Evolutionary conservation across 2,329 filamentous ascomycete genomes (phyloP), one percentile per base, ranked within the genome.

Genomic region (Harringtonia lauricola): DNA sequence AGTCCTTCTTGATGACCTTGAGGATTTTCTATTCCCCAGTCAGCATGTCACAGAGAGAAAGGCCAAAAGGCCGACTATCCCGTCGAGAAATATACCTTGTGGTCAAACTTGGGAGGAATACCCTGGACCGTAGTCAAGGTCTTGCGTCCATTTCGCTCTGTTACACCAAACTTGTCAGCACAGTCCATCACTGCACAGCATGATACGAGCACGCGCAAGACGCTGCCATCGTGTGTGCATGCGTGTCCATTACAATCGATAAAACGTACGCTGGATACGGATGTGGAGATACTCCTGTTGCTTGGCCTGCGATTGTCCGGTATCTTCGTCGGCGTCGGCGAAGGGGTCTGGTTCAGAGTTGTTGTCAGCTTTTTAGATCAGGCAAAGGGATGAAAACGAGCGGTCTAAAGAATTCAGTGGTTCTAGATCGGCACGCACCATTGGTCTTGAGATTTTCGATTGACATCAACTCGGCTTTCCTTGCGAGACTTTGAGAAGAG

Each of bases 141-240:
- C 81, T 98, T 98, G 70, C 92, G 92, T 81, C 92, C 92, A 96
- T 98, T 98, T 74, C 92, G 92, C 75, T 98, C 90, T 96, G 66
- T 29, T 43, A 17, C 17, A 17, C 14, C 6, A 18, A n/a, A 15
- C 13, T 9, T 35, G 39, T 36, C n/a, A 36, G 15, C 19, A 12
- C 13, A 12, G 10, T 18, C 19, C 1, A 9, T 36, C 36, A 40
- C 29, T 37, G 34, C 21, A 1, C n/a, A 31, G 9, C n/a, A 8
- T 10, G 0, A 29, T 7, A 13, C n/a, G n/a, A 4, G 39, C 21
- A 17, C 4, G 31, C 8, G 24, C 8, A n/a, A n/a, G n/a, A n/a
- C n/a, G n/a, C n/a, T n/a, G n/a, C n/a, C n/a, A n/a, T n/a, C n/a
- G n/a, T n/a, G n/a, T n/a, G n/a, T n/a, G n/a, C n/a, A n/a, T n/a